phyloP scores from a whole-genome alignment of 345 rosid genomes.

The Eucalyptus erythrocorys region DNA sequence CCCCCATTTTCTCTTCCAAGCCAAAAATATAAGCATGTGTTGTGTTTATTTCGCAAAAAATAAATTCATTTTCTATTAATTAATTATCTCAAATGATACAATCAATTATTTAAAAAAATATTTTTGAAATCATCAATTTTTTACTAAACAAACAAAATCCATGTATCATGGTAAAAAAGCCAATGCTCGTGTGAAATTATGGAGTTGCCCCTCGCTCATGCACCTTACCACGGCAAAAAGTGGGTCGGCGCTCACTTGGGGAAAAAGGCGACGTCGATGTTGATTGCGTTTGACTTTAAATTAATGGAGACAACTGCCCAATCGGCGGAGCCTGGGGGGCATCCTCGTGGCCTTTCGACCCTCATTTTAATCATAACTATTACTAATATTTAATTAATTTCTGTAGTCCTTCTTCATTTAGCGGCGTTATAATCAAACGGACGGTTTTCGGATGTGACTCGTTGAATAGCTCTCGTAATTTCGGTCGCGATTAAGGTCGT shows the following conservation, averaged over 20 bases:
- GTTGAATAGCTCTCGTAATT: not conserved
- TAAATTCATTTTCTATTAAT: too few species aligned
- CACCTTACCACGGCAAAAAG: not conserved
- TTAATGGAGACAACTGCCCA: not conserved
- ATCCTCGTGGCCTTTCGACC: not conserved
- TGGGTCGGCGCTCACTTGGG: not conserved
- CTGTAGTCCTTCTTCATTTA: not conserved
- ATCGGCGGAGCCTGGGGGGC: not conserved
- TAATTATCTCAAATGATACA: accelerated
- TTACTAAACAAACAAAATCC: accelerated
- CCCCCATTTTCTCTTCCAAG: not conserved
- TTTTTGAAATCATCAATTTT: too few species aligned
- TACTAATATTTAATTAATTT: not conserved
- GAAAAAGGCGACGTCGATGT: accelerated
- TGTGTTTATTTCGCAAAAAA: too few species aligned
- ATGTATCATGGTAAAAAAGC: not conserved
- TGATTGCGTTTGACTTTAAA: not conserved
- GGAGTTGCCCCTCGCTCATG: not conserved
- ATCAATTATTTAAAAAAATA: too few species aligned
- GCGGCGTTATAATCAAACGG: not conserved
- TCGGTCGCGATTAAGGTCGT: not conserved
- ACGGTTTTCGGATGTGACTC: not conserved
- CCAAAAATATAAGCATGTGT: not conserved
- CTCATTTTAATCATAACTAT: not conserved
- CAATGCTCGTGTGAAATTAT: not conserved